Percentiles rank a stretch among this genome's conserved stretches.
These are phyloP conservation scores for Capsicum rhomboideum DNA, from an alignment of 257 asterid species.

Conservation along the genomic window DNA sequence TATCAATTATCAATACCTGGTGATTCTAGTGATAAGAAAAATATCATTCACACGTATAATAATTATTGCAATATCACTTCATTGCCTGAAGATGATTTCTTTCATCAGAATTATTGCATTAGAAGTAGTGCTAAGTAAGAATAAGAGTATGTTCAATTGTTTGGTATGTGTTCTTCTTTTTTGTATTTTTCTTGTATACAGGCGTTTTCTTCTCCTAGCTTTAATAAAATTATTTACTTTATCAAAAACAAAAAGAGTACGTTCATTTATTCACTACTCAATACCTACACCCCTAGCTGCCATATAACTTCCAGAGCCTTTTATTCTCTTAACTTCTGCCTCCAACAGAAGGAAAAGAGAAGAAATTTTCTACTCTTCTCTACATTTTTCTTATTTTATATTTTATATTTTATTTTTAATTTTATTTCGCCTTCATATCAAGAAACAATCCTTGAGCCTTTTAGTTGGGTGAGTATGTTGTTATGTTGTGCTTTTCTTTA, in stretches of 20 bases:
- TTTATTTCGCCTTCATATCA: background rate
- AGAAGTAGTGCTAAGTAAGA: background rate
- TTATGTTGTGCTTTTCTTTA: background rate
- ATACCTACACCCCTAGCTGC: background rate
- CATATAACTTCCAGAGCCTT: background rate
- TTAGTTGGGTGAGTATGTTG: background rate
- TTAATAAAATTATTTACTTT: background rate
- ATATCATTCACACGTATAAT: background rate
- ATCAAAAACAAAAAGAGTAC: background rate
- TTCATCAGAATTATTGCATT: background rate
- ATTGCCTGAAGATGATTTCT: background rate
- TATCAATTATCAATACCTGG: background rate
- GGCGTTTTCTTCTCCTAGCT: background rate
- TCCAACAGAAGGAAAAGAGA: background rate
- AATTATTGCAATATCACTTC: background rate
- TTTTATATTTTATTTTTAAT: background rate
- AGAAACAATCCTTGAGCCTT: background rate
- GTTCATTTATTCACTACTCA: background rate
- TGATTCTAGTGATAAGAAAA: background rate
- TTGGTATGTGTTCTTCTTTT: background rate
- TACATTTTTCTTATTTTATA: background rate
- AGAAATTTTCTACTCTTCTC: background rate
- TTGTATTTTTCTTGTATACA: background rate
- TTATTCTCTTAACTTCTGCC: background rate
- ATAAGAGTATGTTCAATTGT: background rate